Percentiles rank a stretch among this genome's conserved stretches.
These are phyloP conservation scores for Westerdykella sp. DNA, from an alignment of 2,329 filamentous ascomycete genomes.

Conservation along the genomic window DNA sequence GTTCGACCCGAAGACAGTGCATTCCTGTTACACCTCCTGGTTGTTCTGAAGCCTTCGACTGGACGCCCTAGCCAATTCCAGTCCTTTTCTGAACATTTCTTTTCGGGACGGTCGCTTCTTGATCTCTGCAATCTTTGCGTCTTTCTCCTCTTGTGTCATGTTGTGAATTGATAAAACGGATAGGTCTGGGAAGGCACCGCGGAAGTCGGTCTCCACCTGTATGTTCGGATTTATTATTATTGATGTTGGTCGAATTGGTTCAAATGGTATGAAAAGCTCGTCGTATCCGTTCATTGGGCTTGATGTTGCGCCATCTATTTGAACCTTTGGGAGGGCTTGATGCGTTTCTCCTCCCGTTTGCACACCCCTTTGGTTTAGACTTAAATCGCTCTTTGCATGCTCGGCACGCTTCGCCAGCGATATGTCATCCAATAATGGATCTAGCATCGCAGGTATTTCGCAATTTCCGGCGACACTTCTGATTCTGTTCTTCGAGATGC, in stretches of 20 bases:
- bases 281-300: not conserved
- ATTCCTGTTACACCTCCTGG: too few species aligned
- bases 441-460: too few species aligned
- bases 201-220: conserved; percentile 2
- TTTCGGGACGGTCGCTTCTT: conserved; percentile 33
- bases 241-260: not conserved
- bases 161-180: conserved; percentile 7
- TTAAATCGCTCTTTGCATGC: too few species aligned
- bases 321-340: too few species aligned
- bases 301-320: not conserved
- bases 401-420: too few species aligned
- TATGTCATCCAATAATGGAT: too few species aligned
- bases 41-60: too few species aligned
- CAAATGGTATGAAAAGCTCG: not conserved
- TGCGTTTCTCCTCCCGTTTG: too few species aligned
- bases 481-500: not conserved
- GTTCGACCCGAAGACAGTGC: too few species aligned
- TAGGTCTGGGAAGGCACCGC: conserved; percentile 5
- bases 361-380: too few species aligned
- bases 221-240: not conserved
- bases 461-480: not conserved
- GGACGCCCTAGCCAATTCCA: conserved; percentile 6
- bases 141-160: conserved; percentile 17
- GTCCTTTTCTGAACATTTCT: conserved; percentile 15
- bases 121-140: conserved; percentile 19